Percentiles rank a stretch among this genome's conserved stretches.
Evolutionary conservation across 306 rosid species (phyloP).

Genomic region (Prunus kanzakura): DNA sequence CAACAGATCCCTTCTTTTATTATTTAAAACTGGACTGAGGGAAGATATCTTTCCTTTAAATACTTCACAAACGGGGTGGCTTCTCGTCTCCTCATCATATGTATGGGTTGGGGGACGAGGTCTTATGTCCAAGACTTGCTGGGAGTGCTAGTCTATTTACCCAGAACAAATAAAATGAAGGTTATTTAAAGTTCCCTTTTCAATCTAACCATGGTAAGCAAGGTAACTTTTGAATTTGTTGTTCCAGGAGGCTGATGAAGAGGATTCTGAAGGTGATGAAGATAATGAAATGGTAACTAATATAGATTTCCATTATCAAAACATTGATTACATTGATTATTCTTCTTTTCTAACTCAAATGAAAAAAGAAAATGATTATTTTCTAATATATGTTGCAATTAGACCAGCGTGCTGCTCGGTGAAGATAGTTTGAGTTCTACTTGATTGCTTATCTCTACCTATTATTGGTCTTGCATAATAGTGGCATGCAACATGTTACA

Average conservation of each 20-base stretch:
- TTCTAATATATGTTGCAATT: background rate
- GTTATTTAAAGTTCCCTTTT: background rate
- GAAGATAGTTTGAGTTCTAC: background rate
- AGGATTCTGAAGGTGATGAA: conserved; percentile 48
- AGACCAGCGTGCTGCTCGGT: background rate
- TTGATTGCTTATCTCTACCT: background rate
- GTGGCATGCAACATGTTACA: background rate
- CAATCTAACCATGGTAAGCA: background rate
- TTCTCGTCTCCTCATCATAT: background rate
- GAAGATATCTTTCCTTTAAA: background rate
- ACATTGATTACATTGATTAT: background rate
- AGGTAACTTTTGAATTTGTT: conserved; percentile 3
- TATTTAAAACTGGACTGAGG: background rate
- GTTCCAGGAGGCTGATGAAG: conserved; percentile 63
- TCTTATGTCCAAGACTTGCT: background rate
- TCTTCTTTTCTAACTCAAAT: background rate
- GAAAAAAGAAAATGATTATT: background rate
- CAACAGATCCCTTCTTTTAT: background rate
- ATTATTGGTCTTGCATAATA: background rate
- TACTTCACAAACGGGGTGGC: background rate
- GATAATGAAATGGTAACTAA: conserved; percentile 41
- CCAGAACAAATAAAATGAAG: background rate
- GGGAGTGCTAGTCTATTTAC: background rate
- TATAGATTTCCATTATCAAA: background rate
- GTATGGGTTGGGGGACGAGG: background rate